Evolutionary conservation across 2,329 filamentous ascomycete species (phyloP), one percentile per base, ranked within the genome.

Genomic region (Plenodomus lindquistii): DNA sequence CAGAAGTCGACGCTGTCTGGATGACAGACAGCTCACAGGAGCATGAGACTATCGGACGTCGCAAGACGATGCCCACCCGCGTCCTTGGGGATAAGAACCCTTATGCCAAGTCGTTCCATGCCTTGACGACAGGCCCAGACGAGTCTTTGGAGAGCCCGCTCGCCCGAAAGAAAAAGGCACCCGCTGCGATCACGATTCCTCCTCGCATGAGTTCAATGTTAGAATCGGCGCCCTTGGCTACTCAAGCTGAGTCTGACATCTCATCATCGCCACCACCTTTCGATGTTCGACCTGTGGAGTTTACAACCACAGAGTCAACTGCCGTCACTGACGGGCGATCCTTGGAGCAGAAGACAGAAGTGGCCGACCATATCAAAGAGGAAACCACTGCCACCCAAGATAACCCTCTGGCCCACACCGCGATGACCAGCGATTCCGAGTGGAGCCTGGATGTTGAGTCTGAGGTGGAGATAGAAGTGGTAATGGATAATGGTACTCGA

Each of bases 181-280:
- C 41, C 1, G 15, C 48, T 2, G 3, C n/a, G 2, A 42, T 57
- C 4, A 22, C 22, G 11, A 17, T 54, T 7, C 54, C 57, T 9
- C 54, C 58, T 27, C 57, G 58, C 2, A 51, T 46, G 2, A 58
- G 59, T 34, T 61, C 57, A 3, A 58, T 60, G 43, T 46, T 52
- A 37, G 50, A 29, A n/a, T 61, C 56, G 19, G 21, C 59, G 18
- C 52, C 47, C 35, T 16, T 44, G 42, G 20, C 34, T 17, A 20
- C 15, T n/a, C n/a, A 40, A 15, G 37, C 41, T 21, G 10, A 21
- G 38, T n/a, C 18, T 15, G 27, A 40, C 22, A 17, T 47, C n/a
- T 31, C 24, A n/a, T 18, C 37, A 7, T 29, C 13, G 15, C 40
- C 34, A 42, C 18, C 36, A 2, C 34, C 46, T 5, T 31, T 27